Evolutionary conservation across 768 basidiomycete genomes (phyloP), one percentile per base, ranked within the genome.

Genomic region (Amanita rimosa): DNA sequence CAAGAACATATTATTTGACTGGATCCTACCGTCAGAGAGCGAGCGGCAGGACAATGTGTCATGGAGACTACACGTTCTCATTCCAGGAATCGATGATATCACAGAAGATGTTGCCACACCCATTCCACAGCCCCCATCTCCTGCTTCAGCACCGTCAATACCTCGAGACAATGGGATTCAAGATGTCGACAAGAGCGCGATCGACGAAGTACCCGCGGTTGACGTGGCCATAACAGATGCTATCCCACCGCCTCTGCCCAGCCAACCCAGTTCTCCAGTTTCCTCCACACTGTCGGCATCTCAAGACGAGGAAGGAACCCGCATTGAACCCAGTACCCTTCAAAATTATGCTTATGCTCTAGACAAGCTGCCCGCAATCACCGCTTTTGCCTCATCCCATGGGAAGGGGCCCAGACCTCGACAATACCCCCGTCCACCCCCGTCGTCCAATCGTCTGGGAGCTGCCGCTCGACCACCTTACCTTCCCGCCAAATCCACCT

Each of bases 391-490:
- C 14, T 50, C 53, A 26, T n/a, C 16, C 31, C n/a, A n/a, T 22
- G 17, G 14, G 35, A 26, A 36, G 10, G 24, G 50, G 37, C 8
- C 50, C 55, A 1, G 47, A 52, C 44, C 43, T 49, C 46, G 56
- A 29, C 61, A 62, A 29, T 64, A 65, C 47, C 68, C 64, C 8
- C 63, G 67, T 3, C 69, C 73, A 2, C 72, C 73, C 11, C 72
- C 73, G 5, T 54, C 55, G 3, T 58, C 64, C 8, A 64, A 73
- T 35, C 73, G 67, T 11, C 64, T 76, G 3, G 77, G 77, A 0
- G 78, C 84, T 2, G 69, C 75, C 22, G 71, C 71, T 0, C 65
- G 60, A 38, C 58, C 54, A 27, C 80, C 81, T 3, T 80, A 75
- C 56, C 62, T 81, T 8, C 75, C 76, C 5, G 71, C 68, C 4